Conservation (phyloP, 768 basidiomycete species). For the Russula sp. region DNA sequence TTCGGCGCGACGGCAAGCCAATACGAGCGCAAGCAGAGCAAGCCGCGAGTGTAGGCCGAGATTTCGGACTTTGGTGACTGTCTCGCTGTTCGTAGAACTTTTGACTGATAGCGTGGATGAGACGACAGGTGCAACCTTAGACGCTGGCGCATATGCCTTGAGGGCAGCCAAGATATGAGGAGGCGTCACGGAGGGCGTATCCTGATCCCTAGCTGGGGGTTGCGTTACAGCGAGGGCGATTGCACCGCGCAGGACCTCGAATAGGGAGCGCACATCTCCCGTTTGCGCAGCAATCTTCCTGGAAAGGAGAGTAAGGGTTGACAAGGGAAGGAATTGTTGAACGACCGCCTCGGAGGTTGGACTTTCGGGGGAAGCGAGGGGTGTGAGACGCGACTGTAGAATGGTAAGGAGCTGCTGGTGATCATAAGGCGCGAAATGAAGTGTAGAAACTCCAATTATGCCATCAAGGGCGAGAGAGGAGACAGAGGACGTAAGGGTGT, state of each 20-base stretch:
- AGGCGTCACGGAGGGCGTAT: slow-evolving; percentile 46
- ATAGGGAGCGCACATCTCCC: slow-evolving; percentile 73
- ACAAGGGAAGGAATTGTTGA: slow-evolving; percentile 52
- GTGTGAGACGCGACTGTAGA: slow-evolving; percentile 52
- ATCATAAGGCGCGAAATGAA: slow-evolving; percentile 79
- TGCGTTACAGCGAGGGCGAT: slow-evolving; percentile 51
- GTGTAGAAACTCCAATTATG: slow-evolving; percentile 40
- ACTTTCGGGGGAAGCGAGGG: slow-evolving; percentile 35
- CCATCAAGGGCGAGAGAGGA: slow-evolving; percentile 31
- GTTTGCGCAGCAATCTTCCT: slow-evolving; percentile 78
- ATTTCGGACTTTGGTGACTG: slow-evolving; percentile 53
- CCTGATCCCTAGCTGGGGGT: slow-evolving; percentile 20
- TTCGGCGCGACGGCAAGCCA: slow-evolving; percentile 57
- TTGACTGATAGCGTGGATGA: slow-evolving; percentile 23
- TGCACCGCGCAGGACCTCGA: slow-evolving; percentile 74
- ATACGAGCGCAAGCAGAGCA: slow-evolving; percentile 53
- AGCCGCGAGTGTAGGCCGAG: slow-evolving; percentile 72
- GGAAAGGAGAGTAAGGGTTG: slow-evolving; percentile 61
- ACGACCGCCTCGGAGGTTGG: slow-evolving; percentile 19
- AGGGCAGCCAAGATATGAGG: slow-evolving; percentile 65
- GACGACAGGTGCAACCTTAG: slow-evolving; percentile 32
- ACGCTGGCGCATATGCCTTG: slow-evolving; percentile 50
- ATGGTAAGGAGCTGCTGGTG: slow-evolving; percentile 64
- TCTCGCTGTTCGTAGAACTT: slow-evolving; percentile 43
- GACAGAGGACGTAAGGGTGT: slow-evolving; percentile 61